These are phyloP conservation scores for Somion occarium DNA, from an alignment of 1,284 basidiomycete species.

Conservation along the genomic window DNA sequence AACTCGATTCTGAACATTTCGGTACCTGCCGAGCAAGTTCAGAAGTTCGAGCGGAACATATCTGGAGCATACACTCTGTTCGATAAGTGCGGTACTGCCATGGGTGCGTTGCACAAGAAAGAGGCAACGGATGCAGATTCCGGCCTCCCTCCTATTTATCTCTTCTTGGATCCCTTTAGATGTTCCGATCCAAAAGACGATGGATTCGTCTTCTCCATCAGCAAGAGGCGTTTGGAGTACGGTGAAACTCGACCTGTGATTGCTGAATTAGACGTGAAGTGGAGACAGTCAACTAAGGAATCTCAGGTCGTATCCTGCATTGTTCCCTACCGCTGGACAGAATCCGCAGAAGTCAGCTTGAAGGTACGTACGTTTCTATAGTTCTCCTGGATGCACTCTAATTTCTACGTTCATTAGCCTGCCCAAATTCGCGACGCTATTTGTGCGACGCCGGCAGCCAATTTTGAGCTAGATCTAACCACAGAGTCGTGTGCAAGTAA, in stretches of 20 bases:
- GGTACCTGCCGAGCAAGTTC: conserved; percentile 44
- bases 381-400: too few relatives aligned
- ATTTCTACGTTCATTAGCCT: conserved; percentile 34
- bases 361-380: conserved; percentile 37
- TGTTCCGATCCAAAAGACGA: conserved; percentile 72
- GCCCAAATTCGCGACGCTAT: conserved; percentile 52
- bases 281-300: conserved; percentile 65
- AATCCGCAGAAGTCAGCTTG: conserved; percentile 39
- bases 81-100: conserved; percentile 88
- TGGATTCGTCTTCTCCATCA: conserved; percentile 79
- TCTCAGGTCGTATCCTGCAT: conserved; percentile 48
- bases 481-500: conserved; percentile 68
- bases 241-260: conserved; percentile 75
- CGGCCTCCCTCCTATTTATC: conserved; percentile 62
- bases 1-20: conserved; percentile 64
- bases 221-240: conserved; percentile 74
- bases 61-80: conserved; percentile 78
- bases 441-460: conserved; percentile 58
- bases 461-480: conserved; percentile 49
- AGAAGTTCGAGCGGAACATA: conserved; percentile 74
- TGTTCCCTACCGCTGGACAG: conserved; percentile 65
- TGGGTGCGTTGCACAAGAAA: conserved; percentile 79
- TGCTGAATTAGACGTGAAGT: conserved; percentile 64
- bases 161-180: conserved; percentile 83
- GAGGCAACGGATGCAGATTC: conserved; percentile 36